Evolutionary conservation across 495 filamentous ascomycete genomes (phyloP).

Genomic region (Neurospora sp.): DNA sequence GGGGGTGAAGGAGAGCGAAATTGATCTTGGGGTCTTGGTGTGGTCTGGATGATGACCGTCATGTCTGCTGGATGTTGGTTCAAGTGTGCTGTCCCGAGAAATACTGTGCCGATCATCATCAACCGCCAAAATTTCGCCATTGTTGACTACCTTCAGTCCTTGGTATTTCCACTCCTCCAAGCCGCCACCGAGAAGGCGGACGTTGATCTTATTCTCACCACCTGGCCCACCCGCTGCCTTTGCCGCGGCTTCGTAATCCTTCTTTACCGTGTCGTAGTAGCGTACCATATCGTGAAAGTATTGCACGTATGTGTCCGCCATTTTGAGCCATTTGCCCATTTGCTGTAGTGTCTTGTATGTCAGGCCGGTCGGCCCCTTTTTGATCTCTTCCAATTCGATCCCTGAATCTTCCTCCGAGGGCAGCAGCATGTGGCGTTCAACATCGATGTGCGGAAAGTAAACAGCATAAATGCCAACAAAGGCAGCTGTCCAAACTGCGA

Average conservation of each 20-base stretch:
- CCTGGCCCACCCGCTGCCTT: slow-evolving; percentile 2
- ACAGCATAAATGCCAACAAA: slow-evolving; percentile 61
- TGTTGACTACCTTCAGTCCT: slow-evolving; percentile 27
- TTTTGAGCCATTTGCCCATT: slow-evolving; percentile 57
- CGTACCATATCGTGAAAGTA: slow-evolving; percentile 58
- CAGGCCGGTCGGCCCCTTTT: slow-evolving; percentile 28
- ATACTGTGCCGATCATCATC: slow-evolving; percentile 23
- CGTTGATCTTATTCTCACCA: slow-evolving; percentile 19
- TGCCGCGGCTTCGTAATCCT: slow-evolving; percentile 36
- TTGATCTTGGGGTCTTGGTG: slow-evolving; percentile 18
- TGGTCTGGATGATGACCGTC: slow-evolving; percentile 11
- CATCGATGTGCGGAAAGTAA: slow-evolving; percentile 74
- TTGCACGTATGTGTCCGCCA: slow-evolving; percentile 61
- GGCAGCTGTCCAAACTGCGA: slow-evolving; percentile 73
- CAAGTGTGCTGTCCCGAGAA: slow-evolving; percentile 22
- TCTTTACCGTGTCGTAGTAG: slow-evolving; percentile 57
- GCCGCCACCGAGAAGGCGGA: slow-evolving; percentile 50
- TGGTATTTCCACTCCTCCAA: slow-evolving; percentile 59
- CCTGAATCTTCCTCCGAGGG: slow-evolving; percentile 13
- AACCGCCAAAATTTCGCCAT: slow-evolving; percentile 26
- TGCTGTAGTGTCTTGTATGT: slow-evolving; percentile 36
- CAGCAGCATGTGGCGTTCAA: slow-evolving; percentile 47
- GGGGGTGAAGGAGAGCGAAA: slow-evolving; percentile 38
- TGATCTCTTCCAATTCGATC: slow-evolving; percentile 16
- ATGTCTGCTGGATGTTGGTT: slow-evolving; percentile 18